Evolutionary conservation across 306 rosid species (phyloP).

Genomic region (Cicer judaicum): DNA sequence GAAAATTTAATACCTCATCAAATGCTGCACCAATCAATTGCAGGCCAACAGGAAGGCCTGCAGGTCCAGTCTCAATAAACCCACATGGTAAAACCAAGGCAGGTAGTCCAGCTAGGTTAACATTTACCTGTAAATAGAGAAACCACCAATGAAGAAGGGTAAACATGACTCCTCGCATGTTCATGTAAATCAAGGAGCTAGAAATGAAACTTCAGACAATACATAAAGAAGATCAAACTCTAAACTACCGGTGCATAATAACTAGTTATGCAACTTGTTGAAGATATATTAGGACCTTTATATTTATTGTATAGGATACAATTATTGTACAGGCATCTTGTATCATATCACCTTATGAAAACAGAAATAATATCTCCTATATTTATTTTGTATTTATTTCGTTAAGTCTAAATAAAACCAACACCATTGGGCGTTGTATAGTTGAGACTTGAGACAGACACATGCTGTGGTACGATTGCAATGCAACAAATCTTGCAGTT

Average conservation of each 20-base stretch:
- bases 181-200: conserved; percentile 20
- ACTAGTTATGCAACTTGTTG: neutral
- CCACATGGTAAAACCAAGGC: conserved; percentile 98
- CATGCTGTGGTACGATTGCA: conserved; percentile 9
- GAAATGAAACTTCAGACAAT: conserved; percentile 30
- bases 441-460: neutral
- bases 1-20: conserved; percentile 69
- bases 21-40: conserved; percentile 96
- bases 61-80: conserved; percentile 76
- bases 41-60: conserved; percentile 94
- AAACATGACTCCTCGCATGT: conserved; percentile 5
- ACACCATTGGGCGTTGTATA: too few relatives aligned
- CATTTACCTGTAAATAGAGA: conserved; percentile 71
- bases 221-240: conserved; percentile 33
- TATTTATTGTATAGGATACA: neutral
- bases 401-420: too few relatives aligned
- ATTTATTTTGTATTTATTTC: neutral
- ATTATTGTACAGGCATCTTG: neutral
- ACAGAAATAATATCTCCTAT: neutral
- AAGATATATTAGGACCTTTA: neutral
- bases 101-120: conserved; percentile 95
- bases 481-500: conserved; percentile 19
- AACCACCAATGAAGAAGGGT: conserved; percentile 16
- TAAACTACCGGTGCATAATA: conserved; percentile 13
- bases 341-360: neutral